These are phyloP conservation scores for Rheum nobile DNA, from an alignment of 148 eudicot species.

Conservation along the genomic window DNA sequence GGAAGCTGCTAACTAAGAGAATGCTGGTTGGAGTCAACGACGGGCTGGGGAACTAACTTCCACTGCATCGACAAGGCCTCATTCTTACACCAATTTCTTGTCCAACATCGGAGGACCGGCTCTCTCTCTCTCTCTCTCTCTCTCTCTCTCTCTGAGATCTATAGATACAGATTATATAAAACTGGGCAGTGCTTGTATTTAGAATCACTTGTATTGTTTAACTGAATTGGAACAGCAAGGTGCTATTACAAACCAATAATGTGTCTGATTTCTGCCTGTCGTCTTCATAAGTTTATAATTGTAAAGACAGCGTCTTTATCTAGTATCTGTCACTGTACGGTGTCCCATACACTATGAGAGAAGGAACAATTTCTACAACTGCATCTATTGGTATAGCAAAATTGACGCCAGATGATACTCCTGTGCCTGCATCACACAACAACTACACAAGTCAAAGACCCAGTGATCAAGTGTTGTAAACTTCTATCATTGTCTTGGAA, in stretches of 20 bases:
- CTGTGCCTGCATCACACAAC: constrained; percentile 48
- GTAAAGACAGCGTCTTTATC: background rate
- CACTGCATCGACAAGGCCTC: constrained; percentile 88
- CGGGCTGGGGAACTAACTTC: constrained; percentile 66
- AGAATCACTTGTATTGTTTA: background rate
- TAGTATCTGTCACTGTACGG: constrained; percentile 64
- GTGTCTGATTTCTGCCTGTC: background rate
- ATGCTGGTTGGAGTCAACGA: constrained; percentile 79
- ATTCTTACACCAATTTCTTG: constrained; percentile 74
- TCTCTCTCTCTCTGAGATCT: constrained; percentile 37
- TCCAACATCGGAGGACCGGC: constrained; percentile 61
- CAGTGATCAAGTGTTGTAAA: background rate
- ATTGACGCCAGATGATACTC: constrained; percentile 84
- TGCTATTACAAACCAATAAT: background rate
- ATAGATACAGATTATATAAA: background rate
- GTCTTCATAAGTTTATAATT: background rate
- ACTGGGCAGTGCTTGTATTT: background rate
- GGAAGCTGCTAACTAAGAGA: constrained; percentile 45
- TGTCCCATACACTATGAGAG: constrained; percentile 81
- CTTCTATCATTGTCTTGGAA: background rate
- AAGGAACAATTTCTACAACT: constrained; percentile 58
- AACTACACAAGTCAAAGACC: background rate
- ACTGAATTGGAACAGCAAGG: background rate
- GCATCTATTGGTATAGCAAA: constrained; percentile 90
- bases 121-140: constrained; percentile 45